Evolutionary conservation across 176 grass and related monocot species (phyloP).

Genomic region (Phyllostachys edulis): DNA sequence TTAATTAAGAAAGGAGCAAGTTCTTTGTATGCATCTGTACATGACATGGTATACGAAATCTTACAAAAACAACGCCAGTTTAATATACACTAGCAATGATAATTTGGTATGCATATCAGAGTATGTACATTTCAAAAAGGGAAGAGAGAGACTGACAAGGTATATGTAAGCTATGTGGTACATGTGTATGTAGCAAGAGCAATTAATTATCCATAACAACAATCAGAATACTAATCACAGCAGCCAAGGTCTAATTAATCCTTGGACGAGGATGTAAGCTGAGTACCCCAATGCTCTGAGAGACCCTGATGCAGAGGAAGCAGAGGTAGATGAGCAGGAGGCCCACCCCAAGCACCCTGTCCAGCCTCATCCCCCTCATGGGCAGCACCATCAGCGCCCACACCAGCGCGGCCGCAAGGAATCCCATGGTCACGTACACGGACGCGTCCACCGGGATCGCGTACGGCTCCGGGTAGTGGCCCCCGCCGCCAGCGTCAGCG

Average conservation of each 20-base stretch:
- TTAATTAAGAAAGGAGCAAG: neutral
- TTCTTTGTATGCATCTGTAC: neutral
- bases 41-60: neutral
- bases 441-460: slow-evolving; percentile 36
- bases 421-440: slow-evolving; percentile 56
- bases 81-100: neutral
- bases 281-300: neutral
- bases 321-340: slow-evolving; percentile 55
- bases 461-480: slow-evolving; percentile 38
- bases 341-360: slow-evolving; percentile 51
- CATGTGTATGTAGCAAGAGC: neutral
- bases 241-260: neutral
- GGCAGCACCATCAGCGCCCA: slow-evolving; percentile 67
- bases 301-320: slow-evolving; percentile 47
- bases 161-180: neutral
- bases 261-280: neutral
- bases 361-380: slow-evolving; percentile 55
- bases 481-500: slow-evolving; percentile 51
- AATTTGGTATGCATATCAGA: neutral
- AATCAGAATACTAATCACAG: neutral
- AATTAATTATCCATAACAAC: neutral
- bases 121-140: neutral
- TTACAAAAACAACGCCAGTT: no score
- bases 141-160: neutral
- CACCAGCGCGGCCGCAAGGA: slow-evolving; percentile 46